A percentile compares a stretch with the other conserved stretches of the same genome.
Evolutionary conservation across 2,329 filamentous ascomycete species (phyloP).

Genomic region (Pseudogymnoascus sp.): DNA sequence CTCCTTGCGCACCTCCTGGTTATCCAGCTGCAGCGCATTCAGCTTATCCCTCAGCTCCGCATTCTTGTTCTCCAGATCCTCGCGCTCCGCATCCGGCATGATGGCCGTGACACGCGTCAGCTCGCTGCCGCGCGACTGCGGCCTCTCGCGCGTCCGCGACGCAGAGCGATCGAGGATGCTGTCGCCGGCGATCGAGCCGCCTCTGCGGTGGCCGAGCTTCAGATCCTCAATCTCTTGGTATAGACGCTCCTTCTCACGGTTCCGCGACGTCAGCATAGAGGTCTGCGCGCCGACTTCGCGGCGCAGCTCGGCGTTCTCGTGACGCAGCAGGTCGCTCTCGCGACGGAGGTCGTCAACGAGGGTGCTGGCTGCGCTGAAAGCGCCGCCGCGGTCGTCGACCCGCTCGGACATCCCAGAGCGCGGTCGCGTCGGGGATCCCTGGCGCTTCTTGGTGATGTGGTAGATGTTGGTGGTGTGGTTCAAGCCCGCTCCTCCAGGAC

Average conservation of each 20-base stretch:
- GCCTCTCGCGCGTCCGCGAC: conserved; percentile 67
- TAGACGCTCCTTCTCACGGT: conserved; percentile 86
- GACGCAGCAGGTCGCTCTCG: conserved; percentile 67
- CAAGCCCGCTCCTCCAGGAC: conserved; percentile 30
- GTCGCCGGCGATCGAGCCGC: conserved; percentile 62
- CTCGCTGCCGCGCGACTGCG: conserved; percentile 58
- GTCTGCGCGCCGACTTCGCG: conserved; percentile 92
- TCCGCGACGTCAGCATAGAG: conserved; percentile 92
- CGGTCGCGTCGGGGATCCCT: conserved; percentile 38
- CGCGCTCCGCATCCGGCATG: conserved; percentile 67
- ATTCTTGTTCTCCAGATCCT: conserved; percentile 77
- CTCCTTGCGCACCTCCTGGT: conserved; percentile 78
- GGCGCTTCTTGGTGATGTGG: conserved; percentile 50
- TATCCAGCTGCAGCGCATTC: conserved; percentile 77
- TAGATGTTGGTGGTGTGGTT: conserved; percentile 59
- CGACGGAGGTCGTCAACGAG: conserved; percentile 67
- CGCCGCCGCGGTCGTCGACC: conserved; percentile 38
- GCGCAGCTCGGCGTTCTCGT: conserved; percentile 85
- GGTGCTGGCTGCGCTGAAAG: conserved; percentile 50
- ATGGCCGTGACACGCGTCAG: conserved; percentile 28
- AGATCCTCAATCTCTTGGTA: conserved; percentile 97
- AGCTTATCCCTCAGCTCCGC: conserved; percentile 78
- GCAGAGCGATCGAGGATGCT: conserved; percentile 92
- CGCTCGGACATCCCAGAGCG: conserved; percentile 38
- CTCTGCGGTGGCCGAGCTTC: conserved; percentile 75